phyloP scores from a whole-genome alignment of 768 basidiomycete species.

The Scleroderma bovista region DNA sequence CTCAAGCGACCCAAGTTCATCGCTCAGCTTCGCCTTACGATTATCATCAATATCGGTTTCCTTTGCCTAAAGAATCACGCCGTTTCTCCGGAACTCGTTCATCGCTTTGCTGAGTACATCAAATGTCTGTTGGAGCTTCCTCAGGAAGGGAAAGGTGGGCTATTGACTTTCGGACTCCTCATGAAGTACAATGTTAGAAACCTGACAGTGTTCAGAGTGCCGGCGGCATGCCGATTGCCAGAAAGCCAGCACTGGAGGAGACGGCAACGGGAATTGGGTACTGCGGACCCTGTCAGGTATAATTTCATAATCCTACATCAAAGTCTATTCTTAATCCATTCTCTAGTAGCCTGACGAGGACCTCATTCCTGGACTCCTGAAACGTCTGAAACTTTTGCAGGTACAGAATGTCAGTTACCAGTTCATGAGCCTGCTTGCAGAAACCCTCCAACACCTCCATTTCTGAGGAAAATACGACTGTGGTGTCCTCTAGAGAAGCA shows the following conservation, averaged over 20 bases:
- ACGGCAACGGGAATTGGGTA: no score
- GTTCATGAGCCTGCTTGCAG: conserved; percentile 59
- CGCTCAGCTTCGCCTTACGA: conserved; percentile 59
- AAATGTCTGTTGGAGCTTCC: conserved; percentile 70
- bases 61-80: conserved; percentile 70
- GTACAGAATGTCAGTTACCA: conserved; percentile 55
- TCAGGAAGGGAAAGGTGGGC: conserved; percentile 58
- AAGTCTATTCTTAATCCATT: neutral
- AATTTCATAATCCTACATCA: conserved; percentile 5
- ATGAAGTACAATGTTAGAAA: conserved; percentile 53
- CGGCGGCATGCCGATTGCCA: no score
- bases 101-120: conserved; percentile 50
- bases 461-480: no score
- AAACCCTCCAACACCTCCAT: conserved; percentile 63
- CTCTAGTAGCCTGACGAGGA: conserved; percentile 73
- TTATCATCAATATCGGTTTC: conserved; percentile 76
- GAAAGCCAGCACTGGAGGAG: no score
- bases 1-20: conserved; percentile 50
- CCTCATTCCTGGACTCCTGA: conserved; percentile 64
- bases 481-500: no score
- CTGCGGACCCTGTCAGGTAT: conserved; percentile 74
- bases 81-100: conserved; percentile 41
- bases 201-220: conserved; percentile 50
- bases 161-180: conserved; percentile 69
- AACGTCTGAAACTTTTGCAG: conserved; percentile 47